Evolutionary conservation across 2,329 filamentous ascomycete genomes (phyloP).

Genomic region (Hypomyces rosellus): DNA sequence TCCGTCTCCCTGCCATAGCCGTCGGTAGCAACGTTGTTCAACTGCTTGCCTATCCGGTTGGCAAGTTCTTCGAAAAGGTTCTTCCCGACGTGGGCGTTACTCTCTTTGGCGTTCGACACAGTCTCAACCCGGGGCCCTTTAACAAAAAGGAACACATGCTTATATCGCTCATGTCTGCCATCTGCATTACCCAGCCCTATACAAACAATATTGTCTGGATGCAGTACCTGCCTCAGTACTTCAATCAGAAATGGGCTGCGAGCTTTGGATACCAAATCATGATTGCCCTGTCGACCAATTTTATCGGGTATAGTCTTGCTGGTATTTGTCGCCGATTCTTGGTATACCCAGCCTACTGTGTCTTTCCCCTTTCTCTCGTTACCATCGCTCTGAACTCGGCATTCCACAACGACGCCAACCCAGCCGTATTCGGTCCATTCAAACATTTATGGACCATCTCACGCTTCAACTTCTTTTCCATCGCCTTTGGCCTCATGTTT

Average conservation of each 20-base stretch:
- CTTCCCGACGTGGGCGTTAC: conserved; percentile 41
- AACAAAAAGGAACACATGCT: conserved; percentile 52
- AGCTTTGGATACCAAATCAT: conserved; percentile 45
- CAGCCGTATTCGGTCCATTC: conserved; percentile 21
- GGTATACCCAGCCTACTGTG: conserved; percentile 44
- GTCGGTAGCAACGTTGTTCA: conserved; percentile 48
- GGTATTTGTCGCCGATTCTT: conserved; percentile 44
- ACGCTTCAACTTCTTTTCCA: conserved; percentile 41
- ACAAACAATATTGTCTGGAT: conserved; percentile 45
- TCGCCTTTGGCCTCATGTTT: conserved; percentile 41
- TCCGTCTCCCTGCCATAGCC: conserved; percentile 44
- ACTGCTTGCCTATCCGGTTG: conserved; percentile 45
- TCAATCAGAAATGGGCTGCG: conserved; percentile 44
- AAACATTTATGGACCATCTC: conserved; percentile 34
- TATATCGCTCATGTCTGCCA: conserved; percentile 51
- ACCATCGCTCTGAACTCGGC: conserved; percentile 45
- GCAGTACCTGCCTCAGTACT: conserved; percentile 42
- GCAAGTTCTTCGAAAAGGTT: conserved; percentile 36
- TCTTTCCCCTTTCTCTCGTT: conserved; percentile 48
- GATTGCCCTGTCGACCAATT: conserved; percentile 44
- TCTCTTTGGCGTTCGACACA: conserved; percentile 32
- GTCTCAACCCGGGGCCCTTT: conserved; percentile 45
- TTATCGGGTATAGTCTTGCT: conserved; percentile 50
- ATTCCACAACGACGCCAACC: conserved; percentile 37
- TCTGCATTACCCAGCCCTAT: conserved; percentile 39